Evolutionary conservation across 306 rosid species (phyloP).

Genomic region (Herpetospermum pedunculosum): DNA sequence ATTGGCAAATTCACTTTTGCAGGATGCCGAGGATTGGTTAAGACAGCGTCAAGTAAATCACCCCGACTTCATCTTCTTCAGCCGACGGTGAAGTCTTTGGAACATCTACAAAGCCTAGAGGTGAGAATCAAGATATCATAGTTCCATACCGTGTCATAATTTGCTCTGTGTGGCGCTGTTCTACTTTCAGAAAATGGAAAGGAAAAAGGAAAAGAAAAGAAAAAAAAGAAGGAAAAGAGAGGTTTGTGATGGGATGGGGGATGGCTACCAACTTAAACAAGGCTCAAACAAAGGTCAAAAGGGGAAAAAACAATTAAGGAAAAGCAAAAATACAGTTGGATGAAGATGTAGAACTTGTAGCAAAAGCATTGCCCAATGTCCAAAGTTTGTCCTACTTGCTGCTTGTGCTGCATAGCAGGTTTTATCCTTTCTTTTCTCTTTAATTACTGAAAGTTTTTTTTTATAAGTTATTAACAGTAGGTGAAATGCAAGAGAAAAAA

Average conservation of each 20-base stretch:
- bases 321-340: not conserved
- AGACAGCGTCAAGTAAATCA: constrained; percentile 56
- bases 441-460: constrained; percentile 2
- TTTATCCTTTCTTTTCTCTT: constrained; percentile 1
- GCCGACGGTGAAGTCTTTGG: constrained; percentile 25
- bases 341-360: not conserved
- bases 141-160: not conserved
- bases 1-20: constrained; percentile 42
- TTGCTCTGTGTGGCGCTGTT: not conserved
- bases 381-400: not conserved
- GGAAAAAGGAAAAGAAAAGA: not conserved
- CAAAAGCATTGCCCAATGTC: not conserved
- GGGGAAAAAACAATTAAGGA: not conserved
- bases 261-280: not conserved
- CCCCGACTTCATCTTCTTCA: constrained; percentile 84
- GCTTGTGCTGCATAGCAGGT: constrained; percentile 20
- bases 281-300: constrained; percentile 1
- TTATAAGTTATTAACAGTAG: constrained; percentile 18
- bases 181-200: not conserved
- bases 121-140: not conserved
- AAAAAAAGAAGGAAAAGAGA: not conserved
- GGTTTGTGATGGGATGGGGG: not conserved
- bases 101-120: not conserved
- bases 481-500: constrained; percentile 1
- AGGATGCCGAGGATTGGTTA: constrained; percentile 50